Conservation (phyloP, 179 eudicot genomes). For the Spinacia oleracea region DNA sequence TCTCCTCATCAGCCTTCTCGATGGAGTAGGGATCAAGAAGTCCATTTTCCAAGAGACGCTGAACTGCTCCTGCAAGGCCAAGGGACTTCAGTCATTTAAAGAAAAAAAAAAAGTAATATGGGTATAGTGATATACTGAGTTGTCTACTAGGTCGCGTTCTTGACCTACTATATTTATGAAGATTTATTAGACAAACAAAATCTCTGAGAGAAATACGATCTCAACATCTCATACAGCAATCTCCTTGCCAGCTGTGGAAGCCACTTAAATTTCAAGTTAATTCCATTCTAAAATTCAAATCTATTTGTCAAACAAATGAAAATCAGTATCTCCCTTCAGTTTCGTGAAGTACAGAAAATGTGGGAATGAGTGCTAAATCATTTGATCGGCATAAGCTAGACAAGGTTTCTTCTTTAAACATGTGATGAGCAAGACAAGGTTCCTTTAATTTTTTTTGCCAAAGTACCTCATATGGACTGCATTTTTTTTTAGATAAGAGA, state of each 20-base stretch:
- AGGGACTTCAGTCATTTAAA: slow-evolving; percentile 1
- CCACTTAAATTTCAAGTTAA: not conserved
- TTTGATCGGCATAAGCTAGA: not conserved
- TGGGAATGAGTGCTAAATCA: not conserved
- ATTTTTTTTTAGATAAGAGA: not conserved
- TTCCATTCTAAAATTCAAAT: not conserved
- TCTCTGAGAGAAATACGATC: not conserved
- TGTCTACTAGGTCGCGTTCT: not conserved
- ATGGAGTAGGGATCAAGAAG: slow-evolving; percentile 70
- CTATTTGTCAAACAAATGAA: not conserved
- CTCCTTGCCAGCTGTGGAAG: not conserved
- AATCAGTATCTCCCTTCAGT: not conserved
- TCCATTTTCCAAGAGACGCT: slow-evolving; percentile 73
- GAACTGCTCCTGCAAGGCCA: slow-evolving; percentile 70
- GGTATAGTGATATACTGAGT: not conserved
- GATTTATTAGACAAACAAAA: not conserved
- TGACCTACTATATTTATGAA: not conserved
- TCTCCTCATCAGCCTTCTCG: slow-evolving; percentile 73
- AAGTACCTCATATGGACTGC: not conserved
- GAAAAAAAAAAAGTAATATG: slow-evolving; percentile 2
- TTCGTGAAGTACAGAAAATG: not conserved
- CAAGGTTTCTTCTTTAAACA: not conserved
- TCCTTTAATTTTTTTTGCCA: not conserved
- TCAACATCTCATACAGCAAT: not conserved
- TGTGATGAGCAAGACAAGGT: not conserved